Base-by-base conservation (phyloP, 1,284 basidiomycete species). In the Prillingera fragicola region DNA sequence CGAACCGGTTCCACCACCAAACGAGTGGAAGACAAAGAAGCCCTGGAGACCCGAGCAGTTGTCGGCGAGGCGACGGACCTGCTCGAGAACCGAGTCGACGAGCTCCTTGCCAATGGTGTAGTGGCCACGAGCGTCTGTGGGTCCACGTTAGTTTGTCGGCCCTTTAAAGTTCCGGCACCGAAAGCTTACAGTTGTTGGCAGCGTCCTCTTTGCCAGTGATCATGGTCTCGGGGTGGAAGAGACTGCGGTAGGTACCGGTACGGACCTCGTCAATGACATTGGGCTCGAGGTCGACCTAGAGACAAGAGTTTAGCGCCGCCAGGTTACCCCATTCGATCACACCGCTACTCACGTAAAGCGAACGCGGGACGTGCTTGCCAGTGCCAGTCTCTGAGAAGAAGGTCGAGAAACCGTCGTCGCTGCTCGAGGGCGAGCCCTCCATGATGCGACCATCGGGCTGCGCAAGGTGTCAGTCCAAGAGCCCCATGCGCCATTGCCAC, bases 1-100 rank as follows among this genome's bases (percentile, higher is more conserved):
- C 54, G 95, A 98, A 66, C 95, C 95, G 61, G 94, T 98, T 73
- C 95, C 95, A 73, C 95, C 95, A 69, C 95, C 95, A 67, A 97
- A 96, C 34, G 95, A 98, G 78, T 98, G 95, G 83, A 98, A 98
- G 67, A 98, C 90, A 71, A 99, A 98, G 82, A 98, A 98, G 61
- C 95, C 94, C 74, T 99, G 95, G 34, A 98, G 84, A 70, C 95
- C 95, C 34, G 84, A 84, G 78, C 92, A 96, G 76, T 94, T 95
- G 75, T 98, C 95, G 47, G 94, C 89, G 55, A 98, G 83, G 62
- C 89, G 85, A 67, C 95, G 87, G 57, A 97, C 77, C 72, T 86
- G 91, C 75, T 98, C 95, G 81, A 97, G 88, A 47, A 94, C 91
- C 43, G 83, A 73, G 72, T 80, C 78, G 60, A 90, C 87, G 61